A percentile compares a stretch with the other conserved stretches of the same genome.
These are phyloP conservation scores for Thermomyces lanuginosus DNA, from an alignment of 2,329 filamentous ascomycete species.

Conservation along the genomic window DNA sequence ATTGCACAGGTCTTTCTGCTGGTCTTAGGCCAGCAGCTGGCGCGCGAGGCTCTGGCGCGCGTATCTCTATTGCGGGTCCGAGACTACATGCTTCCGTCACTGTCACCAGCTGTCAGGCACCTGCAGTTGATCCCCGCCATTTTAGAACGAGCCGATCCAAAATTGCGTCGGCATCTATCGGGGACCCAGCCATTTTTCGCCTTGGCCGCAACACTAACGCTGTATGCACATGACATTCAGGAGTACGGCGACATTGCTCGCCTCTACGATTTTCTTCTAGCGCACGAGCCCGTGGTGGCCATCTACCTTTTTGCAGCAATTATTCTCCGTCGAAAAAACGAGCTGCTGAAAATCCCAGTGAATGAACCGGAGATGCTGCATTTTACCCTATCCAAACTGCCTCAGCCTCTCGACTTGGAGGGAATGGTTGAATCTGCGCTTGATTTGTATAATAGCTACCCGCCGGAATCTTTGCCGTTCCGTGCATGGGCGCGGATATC, in stretches of 20 bases:
- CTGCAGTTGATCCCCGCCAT: conserved; percentile 77
- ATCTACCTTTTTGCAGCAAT: conserved; percentile 89
- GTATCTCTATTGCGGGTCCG: conserved; percentile 80
- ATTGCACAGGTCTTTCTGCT: conserved; percentile 91
- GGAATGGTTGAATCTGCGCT: conserved; percentile 52
- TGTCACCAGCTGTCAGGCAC: conserved; percentile 66
- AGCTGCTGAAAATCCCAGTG: conserved; percentile 66
- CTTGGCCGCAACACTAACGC: conserved; percentile 77
- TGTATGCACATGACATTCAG: conserved; percentile 93
- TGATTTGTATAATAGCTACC: conserved; percentile 46
- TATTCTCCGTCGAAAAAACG: conserved; percentile 59
- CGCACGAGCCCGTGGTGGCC: conserved; percentile 70
- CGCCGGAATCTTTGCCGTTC: conserved; percentile 51
- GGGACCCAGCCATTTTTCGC: conserved; percentile 79
- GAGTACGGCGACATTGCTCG: conserved; percentile 76
- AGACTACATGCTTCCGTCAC: conserved; percentile 90
- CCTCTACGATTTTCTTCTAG: conserved; percentile 81
- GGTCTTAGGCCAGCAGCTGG: conserved; percentile 51
- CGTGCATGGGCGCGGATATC: conserved; percentile 58
- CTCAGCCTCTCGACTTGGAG: conserved; percentile 65
- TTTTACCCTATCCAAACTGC: conserved; percentile 71
- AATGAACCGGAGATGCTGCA: conserved; percentile 90
- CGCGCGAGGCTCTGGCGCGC: conserved; percentile 52
- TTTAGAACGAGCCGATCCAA: conserved; percentile 52
- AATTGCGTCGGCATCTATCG: conserved; percentile 58